phyloP scores from a whole-genome alignment of 129 eudicot genomes.

The Centella asiatica region DNA sequence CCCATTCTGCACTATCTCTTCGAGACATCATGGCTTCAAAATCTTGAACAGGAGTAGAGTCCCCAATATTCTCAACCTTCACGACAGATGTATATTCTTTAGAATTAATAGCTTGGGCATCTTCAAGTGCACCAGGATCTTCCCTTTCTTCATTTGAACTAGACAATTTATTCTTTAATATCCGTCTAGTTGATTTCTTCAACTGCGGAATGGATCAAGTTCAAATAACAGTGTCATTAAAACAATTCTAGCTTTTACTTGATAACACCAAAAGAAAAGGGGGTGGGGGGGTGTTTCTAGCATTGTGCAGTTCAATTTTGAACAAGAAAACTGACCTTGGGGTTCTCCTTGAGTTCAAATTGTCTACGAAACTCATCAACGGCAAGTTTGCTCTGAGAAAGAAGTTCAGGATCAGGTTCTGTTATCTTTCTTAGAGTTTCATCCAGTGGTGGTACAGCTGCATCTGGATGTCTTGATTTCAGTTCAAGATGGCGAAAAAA shows the following conservation, averaged over 20 bases:
- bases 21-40: conserved; percentile 92
- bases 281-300: no score
- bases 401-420: conserved; percentile 67
- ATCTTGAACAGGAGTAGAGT: conserved; percentile 60
- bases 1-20: conserved; percentile 87
- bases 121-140: conserved; percentile 20
- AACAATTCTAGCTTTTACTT: no score
- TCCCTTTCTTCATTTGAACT: conserved; percentile 53
- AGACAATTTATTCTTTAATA: conserved; percentile 50
- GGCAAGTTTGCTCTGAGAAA: conserved; percentile 51
- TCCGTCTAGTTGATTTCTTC: conserved; percentile 65
- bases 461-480: conserved; percentile 73
- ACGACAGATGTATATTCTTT: conserved; percentile 35
- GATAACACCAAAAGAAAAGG: no score
- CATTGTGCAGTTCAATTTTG: not conserved
- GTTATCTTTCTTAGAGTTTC: conserved; percentile 76
- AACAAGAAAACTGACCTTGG: conserved; percentile 50
- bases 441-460: conserved; percentile 87
- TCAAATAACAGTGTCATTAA: not conserved
- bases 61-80: conserved; percentile 61
- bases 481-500: conserved; percentile 67
- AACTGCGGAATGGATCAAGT: conserved; percentile 35
- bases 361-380: conserved; percentile 59
- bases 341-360: conserved; percentile 75
- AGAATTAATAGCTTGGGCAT: conserved; percentile 35